phyloP scores from a whole-genome alignment of 768 basidiomycete genomes.

The Boletus patriciae region DNA sequence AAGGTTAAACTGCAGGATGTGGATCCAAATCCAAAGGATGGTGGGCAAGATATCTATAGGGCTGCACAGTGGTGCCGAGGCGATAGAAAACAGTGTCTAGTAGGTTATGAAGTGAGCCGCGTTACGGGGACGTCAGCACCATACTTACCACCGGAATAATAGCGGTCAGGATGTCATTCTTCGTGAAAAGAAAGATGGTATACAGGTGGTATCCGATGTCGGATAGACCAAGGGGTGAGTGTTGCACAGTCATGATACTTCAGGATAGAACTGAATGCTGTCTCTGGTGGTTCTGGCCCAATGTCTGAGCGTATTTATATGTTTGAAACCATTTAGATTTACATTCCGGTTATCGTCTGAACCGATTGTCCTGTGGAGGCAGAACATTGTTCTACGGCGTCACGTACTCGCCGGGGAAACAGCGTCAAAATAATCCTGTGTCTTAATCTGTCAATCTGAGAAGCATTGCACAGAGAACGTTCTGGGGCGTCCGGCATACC shows the following conservation, averaged over 20 bases:
- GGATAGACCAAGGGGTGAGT: background rate
- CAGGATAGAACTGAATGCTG: background rate
- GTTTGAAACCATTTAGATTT: background rate
- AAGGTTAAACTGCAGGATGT: conserved; percentile 45
- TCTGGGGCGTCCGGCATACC: too few species aligned
- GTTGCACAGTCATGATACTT: conserved; percentile 22
- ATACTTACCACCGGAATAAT: conserved; percentile 46
- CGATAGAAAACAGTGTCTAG: conserved; percentile 36
- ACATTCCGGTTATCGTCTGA: conserved; percentile 1
- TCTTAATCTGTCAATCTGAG: background rate
- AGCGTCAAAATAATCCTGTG: background rate
- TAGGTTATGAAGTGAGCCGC: background rate
- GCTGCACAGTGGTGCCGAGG: conserved; percentile 32
- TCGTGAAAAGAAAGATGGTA: conserved; percentile 42
- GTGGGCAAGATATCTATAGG: conserved; percentile 24
- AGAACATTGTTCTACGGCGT: background rate
- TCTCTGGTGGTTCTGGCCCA: background rate
- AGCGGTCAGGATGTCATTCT: conserved; percentile 48
- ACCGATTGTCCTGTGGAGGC: background rate
- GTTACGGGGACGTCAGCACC: rapidly evolving
- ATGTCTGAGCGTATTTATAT: conserved; percentile 7
- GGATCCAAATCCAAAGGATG: conserved; percentile 46
- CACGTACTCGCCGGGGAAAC: background rate
- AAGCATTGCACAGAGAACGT: background rate
- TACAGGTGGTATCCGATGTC: conserved; percentile 26